These are phyloP conservation scores for Cystobasidiaceae sp. DNA, from an alignment of 1,284 basidiomycete species.

Conservation along the genomic window DNA sequence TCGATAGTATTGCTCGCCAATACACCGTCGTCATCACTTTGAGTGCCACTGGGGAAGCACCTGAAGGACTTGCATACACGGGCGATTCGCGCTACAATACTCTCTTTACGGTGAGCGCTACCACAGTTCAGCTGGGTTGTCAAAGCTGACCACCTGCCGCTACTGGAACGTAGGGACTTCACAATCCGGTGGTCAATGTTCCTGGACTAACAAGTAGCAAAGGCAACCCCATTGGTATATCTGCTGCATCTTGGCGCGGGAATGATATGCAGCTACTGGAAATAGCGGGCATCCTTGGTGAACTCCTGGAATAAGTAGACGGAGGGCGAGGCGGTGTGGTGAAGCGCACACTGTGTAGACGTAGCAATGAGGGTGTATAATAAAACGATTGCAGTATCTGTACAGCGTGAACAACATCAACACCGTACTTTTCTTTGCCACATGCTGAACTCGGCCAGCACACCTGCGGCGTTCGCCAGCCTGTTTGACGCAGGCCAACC, in stretches of 20 bases:
- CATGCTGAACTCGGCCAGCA: too few relatives aligned
- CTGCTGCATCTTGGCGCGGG: not conserved
- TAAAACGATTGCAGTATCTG: too few relatives aligned
- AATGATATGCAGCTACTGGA: not conserved
- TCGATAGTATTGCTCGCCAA: constrained; percentile 5
- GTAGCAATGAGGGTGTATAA: too few relatives aligned
- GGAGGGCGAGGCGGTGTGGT: too few relatives aligned
- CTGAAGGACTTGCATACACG: constrained; percentile 9
- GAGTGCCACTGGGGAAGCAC: constrained; percentile 26
- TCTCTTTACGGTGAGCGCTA: constrained; percentile 7
- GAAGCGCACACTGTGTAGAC: too few relatives aligned
- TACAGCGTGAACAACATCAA: too few relatives aligned
- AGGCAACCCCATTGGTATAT: constrained; percentile 13
- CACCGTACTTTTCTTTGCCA: too few relatives aligned
- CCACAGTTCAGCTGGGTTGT: not conserved
- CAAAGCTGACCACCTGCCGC: not conserved
- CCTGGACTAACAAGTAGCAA: constrained; percentile 8
- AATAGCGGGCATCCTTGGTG: too few relatives aligned
- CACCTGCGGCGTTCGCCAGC: too few relatives aligned
- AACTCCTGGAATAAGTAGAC: too few relatives aligned
- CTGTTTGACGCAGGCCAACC: not conserved
- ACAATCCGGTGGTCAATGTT: constrained; percentile 17
- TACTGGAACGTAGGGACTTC: constrained; percentile 12
- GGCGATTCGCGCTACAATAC: constrained; percentile 23
- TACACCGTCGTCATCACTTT: constrained; percentile 14